phyloP scores from a whole-genome alignment of 106 monocot genomes.

The Dendrobium officinale region DNA sequence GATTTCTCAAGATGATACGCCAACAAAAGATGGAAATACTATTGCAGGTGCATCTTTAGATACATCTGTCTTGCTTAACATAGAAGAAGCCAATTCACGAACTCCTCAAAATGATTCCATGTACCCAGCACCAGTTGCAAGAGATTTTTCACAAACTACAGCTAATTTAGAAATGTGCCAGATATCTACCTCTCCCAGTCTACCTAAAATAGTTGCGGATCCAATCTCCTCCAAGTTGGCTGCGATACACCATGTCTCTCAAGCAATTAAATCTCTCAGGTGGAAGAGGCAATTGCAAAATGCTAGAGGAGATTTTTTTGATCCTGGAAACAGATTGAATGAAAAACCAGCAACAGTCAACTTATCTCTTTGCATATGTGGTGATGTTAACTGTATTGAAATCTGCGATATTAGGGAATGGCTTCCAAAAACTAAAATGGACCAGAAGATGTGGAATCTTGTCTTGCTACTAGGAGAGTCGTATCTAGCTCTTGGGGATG shows the following conservation, averaged over 20 bases:
- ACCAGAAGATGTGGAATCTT: constrained; percentile 94
- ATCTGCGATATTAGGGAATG: constrained; percentile 96
- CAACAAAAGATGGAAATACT: constrained; percentile 11
- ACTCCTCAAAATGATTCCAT: background rate
- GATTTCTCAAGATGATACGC: constrained; percentile 16
- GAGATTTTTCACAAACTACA: constrained; percentile 11
- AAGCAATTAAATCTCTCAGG: constrained; percentile 98
- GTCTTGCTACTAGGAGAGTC: constrained; percentile 94
- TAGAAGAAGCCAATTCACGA: constrained; percentile 13
- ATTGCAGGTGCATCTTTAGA: constrained; percentile 14
- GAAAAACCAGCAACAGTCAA: constrained; percentile 27
- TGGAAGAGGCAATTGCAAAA: constrained; percentile 89
- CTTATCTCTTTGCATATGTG: constrained; percentile 70
- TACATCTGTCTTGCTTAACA: constrained; percentile 10
- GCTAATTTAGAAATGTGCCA: constrained; percentile 36
- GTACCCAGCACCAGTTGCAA: constrained; percentile 8
- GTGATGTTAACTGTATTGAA: constrained; percentile 91
- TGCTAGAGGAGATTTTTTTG: constrained; percentile 27
- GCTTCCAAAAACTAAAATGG: constrained; percentile 91
- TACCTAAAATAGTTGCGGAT: constrained; percentile 54
- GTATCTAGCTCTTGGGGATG: constrained; percentile 90
- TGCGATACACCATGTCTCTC: constrained; percentile 95
- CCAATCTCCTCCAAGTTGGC: constrained; percentile 91
- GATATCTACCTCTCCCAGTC: constrained; percentile 15
- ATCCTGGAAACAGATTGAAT: constrained; percentile 26